Evolutionary conservation across 768 basidiomycete species (phyloP), one percentile per base, ranked within the genome.

Genomic region (Coprinopsis cinerea): DNA sequence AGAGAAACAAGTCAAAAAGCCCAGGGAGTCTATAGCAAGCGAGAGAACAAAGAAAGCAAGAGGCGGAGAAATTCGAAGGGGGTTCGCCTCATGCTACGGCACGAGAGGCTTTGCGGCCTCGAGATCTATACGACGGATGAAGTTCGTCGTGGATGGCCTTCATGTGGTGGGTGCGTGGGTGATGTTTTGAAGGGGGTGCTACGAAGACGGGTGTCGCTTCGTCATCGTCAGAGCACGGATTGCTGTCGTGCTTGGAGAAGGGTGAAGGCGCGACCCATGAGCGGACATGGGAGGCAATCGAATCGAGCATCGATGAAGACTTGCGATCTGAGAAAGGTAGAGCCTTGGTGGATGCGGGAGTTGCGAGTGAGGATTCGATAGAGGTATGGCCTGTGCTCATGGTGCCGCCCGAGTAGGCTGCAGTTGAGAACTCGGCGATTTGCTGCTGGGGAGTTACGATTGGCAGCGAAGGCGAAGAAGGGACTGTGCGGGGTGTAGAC

Each of bases 331-430:
- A 61, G 11, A 79, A 67, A 56, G 74, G 59, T 49, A 67, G 48
- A 40, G 65, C 59, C 41, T 63, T 57, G 55, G 67, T 61, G 50
- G 72, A 78, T 49, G 64, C 67, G 15, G 73, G 78, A 20, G 81
- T 81, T 0, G 76, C 68, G 54, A 82, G 64, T 43, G 77, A 75
- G 0, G 79, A 75, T 23, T 77, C 44, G 13, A 23, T 75, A 1
- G 71, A 69, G 10, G 61, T 61, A 44, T 66, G 64, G 35, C 63
- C 64, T 2, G 68, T 63, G 50, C 72, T 72, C 44, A 64, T 62
- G 0, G 63, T 52, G 11, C 64, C 60, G 32, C 57, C 60, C 10
- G 54, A 32, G 14, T 59, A 56, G n/a, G 55, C 51, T 42, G 60
- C 55, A 10, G 67, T n/a, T n/a, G n/a, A 66, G 1, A 64, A 55